A percentile compares a stretch with the other conserved stretches of the same genome.
Evolutionary conservation across 1,139 yeast genomes (phyloP).

Genomic region (Scheffersomyces segobiensis): DNA sequence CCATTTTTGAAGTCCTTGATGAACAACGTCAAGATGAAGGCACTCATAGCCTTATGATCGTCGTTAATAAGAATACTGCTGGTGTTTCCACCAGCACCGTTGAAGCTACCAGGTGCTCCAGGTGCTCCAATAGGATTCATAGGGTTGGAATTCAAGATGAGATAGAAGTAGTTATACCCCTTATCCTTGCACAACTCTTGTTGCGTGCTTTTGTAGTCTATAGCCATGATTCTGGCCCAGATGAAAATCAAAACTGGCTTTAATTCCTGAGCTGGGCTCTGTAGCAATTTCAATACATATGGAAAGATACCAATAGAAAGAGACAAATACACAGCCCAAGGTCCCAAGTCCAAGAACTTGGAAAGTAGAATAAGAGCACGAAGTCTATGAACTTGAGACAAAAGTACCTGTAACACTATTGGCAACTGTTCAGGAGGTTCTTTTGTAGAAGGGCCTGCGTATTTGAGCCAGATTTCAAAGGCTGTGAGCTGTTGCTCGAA

Average conservation of each 20-base stretch:
- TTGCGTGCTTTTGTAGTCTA: slow-evolving; percentile 86
- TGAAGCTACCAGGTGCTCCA: slow-evolving; percentile 26
- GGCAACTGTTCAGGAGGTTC: slow-evolving; percentile 96
- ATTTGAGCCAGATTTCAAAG: slow-evolving; percentile 92
- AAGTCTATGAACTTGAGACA: slow-evolving; percentile 91
- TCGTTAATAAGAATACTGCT: slow-evolving; percentile 49
- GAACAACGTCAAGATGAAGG: slow-evolving; percentile 82
- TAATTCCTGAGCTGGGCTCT: slow-evolving; percentile 93
- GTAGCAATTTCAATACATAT: slow-evolving; percentile 83
- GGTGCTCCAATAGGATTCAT: slow-evolving; percentile 27
- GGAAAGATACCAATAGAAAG: slow-evolving; percentile 95
- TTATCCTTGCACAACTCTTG: slow-evolving; percentile 89
- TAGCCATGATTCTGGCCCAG: slow-evolving; percentile 98
- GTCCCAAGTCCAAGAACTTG: slow-evolving; percentile 88
- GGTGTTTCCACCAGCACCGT: slow-evolving; percentile 14
- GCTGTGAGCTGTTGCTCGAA: slow-evolving; percentile 96
- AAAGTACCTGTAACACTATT: slow-evolving; percentile 84
- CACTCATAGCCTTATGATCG: slow-evolving; percentile 95
- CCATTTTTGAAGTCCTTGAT: slow-evolving; percentile 79
- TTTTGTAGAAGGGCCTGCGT: slow-evolving; percentile 75
- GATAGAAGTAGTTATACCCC: slow-evolving; percentile 85
- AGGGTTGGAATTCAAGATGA: slow-evolving; percentile 54
- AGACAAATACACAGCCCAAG: slow-evolving; percentile 95
- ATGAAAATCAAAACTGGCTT: slow-evolving; percentile 93
- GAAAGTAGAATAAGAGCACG: slow-evolving; percentile 84